Conservation (phyloP, 768 basidiomycete species). For the Mycena rosella region DNA sequence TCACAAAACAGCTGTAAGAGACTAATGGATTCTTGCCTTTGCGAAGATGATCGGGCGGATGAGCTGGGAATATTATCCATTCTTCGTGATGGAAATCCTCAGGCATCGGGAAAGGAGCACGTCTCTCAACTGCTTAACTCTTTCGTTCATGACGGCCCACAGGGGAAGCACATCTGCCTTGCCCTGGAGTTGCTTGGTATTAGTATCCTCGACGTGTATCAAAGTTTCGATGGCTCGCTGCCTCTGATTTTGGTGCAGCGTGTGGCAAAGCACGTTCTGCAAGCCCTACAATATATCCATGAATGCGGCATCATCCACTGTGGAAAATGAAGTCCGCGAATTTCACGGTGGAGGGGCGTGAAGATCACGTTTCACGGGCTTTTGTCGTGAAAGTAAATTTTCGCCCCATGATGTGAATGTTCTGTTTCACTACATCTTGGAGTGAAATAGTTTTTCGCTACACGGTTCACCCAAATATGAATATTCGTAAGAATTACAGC, state of each 20-base stretch:
- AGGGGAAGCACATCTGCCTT: slow-evolving; percentile 87
- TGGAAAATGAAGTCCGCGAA: too few species aligned
- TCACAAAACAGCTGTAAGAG: too few species aligned
- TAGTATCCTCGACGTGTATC: slow-evolving; percentile 72
- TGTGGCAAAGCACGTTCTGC: slow-evolving; percentile 66
- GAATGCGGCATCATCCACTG: too few species aligned
- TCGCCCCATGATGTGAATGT: too few species aligned
- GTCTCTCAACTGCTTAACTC: slow-evolving; percentile 84
- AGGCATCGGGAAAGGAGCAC: slow-evolving; percentile 71
- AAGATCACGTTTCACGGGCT: too few species aligned
- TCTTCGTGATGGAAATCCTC: slow-evolving; percentile 56
- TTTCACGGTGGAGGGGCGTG: too few species aligned
- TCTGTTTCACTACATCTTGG: too few species aligned
- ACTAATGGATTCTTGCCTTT: too few species aligned
- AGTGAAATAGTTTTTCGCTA: too few species aligned
- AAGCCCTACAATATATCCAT: slow-evolving; percentile 68
- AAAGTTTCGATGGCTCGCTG: slow-evolving; percentile 56
- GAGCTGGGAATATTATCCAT: slow-evolving; percentile 63
- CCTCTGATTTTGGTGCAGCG: slow-evolving; percentile 65
- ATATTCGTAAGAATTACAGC: too few species aligned
- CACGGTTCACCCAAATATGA: too few species aligned
- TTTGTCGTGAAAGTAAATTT: too few species aligned
- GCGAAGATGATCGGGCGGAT: slow-evolving; percentile 43
- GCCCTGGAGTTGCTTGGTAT: slow-evolving; percentile 85
- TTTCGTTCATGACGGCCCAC: slow-evolving; percentile 81